Evolutionary conservation across 1,284 basidiomycete genomes (phyloP), one percentile per base, ranked within the genome.

Genomic region (Rhodotorula sp.): DNA sequence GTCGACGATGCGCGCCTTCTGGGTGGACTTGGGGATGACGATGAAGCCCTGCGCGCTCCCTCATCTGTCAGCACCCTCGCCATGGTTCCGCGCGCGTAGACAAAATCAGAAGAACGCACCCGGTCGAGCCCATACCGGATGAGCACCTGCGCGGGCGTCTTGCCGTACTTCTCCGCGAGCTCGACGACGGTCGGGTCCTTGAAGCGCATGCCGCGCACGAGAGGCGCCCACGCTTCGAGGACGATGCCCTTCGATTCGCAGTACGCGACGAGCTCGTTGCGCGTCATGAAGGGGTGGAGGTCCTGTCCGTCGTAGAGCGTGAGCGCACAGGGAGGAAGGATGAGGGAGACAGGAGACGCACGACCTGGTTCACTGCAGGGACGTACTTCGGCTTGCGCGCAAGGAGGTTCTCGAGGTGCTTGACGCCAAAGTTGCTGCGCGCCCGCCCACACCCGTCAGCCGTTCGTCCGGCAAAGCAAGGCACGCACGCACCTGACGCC

Each of bases 261-360:
- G 81, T 91, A 94, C 29, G 86, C 84, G 37, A 92, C 91, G 67
- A 94, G 91, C 17, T 88, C 86, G 56, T 84, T 84, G 73, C 92
- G 91, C 78, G 94, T 91, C 82, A 91, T 93, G 76, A 90, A 88
- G 0, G 92, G 92, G 79, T 94, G 91, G 13, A 93, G 84, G 87
- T 91, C 67, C 70, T 71, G 63, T 0, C 10, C 3, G n/a, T 2
- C 44, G 44, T 12, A 44, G 44, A 13, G 46, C 8, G 36, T 56
- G 13, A 50, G 53, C 36, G 34, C 8, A 21, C 13, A 19, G 6
- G 37, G 9, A 54, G 29, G 10, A 12, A 27, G 9, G 3, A 1
- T 21, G 13, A 44, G 21, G 8, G 39, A 21, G n/a, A 39, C 21
- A 8, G 50, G 25, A 5, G 10, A 39, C 61, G 39, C 29, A 63